Conservation (phyloP, 495 filamentous ascomycete species). For the Echria macrotheca region DNA sequence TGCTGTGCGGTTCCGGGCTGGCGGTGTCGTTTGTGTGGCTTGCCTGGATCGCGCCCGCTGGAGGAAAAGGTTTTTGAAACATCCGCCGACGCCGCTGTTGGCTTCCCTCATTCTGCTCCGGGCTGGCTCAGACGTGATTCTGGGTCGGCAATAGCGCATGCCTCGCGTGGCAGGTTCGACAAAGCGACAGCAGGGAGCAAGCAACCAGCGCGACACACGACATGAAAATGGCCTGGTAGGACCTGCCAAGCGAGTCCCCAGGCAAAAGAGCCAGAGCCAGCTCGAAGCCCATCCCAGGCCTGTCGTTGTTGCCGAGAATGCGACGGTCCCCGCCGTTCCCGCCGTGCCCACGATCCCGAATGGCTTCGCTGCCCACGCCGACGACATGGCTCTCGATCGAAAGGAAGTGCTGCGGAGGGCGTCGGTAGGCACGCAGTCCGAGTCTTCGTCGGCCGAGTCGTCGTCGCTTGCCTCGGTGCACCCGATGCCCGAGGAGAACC, state of each 20-base stretch:
- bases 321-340: constrained; percentile 35
- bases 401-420: constrained; percentile 38
- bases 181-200: constrained; percentile 61
- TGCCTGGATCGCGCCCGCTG: constrained; percentile 4
- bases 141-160: constrained; percentile 57
- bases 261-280: constrained; percentile 45
- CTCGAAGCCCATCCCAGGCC: constrained; percentile 29
- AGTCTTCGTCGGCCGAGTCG: constrained; percentile 47
- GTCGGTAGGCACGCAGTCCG: constrained; percentile 44
- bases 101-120: constrained; percentile 14
- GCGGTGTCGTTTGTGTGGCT: constrained; percentile 11
- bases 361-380: constrained; percentile 29
- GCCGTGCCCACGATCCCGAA: constrained; percentile 31
- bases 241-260: constrained; percentile 71
- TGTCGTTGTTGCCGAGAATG: constrained; percentile 24
- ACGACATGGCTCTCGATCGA: constrained; percentile 38
- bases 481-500: constrained; percentile 41
- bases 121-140: constrained; percentile 49
- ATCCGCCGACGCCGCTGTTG: constrained; percentile 2
- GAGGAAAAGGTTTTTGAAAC: not conserved
- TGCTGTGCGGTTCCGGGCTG: constrained; percentile 14
- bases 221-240: constrained; percentile 85
- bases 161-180: constrained; percentile 61
- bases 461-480: constrained; percentile 29
- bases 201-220: constrained; percentile 67